Percentiles rank a stretch among this genome's conserved stretches.
phyloP scores from a whole-genome alignment of 345 rosid species.

The Combretum micranthum region DNA sequence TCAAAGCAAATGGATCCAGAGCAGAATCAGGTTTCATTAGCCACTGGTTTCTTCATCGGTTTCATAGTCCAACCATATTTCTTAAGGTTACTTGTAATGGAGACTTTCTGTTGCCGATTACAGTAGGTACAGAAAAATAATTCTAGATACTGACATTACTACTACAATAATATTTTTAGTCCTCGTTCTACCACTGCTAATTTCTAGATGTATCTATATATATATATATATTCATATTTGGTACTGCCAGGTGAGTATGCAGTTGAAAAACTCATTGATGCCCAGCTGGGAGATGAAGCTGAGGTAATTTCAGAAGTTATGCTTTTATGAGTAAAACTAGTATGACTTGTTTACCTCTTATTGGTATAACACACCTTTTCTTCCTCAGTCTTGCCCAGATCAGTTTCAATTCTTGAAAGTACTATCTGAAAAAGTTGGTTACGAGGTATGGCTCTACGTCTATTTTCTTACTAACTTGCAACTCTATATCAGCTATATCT shows the following conservation, averaged over 20 bases:
- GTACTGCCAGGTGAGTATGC: constrained; percentile 61
- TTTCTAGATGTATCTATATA: background rate
- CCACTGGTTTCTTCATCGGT: constrained; percentile 48
- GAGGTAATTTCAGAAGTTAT: constrained; percentile 32
- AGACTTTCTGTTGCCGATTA: constrained; percentile 71
- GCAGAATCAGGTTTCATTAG: constrained; percentile 32
- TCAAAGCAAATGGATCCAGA: constrained; percentile 16
- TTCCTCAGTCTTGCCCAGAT: constrained; percentile 59
- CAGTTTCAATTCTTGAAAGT: constrained; percentile 61
- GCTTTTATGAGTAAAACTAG: background rate
- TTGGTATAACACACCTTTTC: constrained; percentile 1
- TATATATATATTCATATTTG: constrained; percentile 13
- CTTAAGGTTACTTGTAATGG: constrained; percentile 84
- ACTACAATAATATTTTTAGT: background rate
- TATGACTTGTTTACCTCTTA: constrained; percentile 1
- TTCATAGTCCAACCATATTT: constrained; percentile 75
- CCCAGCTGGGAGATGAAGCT: constrained; percentile 23
- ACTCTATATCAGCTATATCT: too few species aligned
- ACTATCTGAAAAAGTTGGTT: constrained; percentile 55
- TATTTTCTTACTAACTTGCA: too few species aligned
- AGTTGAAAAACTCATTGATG: constrained; percentile 50
- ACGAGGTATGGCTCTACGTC: constrained; percentile 42
- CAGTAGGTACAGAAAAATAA: constrained; percentile 36
- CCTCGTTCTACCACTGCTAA: background rate
- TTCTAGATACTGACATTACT: too few species aligned